Base-by-base conservation (phyloP, 2,329 filamentous ascomycete species). In the Orbilia blumenaviensis region DNA sequence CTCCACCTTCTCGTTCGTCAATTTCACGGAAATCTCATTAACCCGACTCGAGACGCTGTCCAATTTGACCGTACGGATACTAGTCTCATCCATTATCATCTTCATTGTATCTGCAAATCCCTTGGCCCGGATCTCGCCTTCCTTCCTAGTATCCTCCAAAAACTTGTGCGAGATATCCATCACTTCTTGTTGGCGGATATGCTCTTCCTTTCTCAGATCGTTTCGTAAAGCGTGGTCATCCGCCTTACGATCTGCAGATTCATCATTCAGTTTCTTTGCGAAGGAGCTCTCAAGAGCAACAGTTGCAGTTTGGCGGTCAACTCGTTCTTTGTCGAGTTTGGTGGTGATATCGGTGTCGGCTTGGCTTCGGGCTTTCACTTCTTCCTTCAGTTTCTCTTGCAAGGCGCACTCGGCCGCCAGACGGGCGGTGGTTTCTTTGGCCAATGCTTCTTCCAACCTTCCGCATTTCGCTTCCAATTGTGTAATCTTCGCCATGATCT, bases 1-100 rank as follows among this genome's bases (percentile, higher is more conserved):
- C 29, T 56, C 52, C 9, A 56, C 32, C 52, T 38, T 56, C 52
- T 56, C 52, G 9, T 56, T 56, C 52, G 52, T 56, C 32, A 56
- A 56, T 5, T 56, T 56, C 7, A 56, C 32, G 16, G 52, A 56
- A 56, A 56, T 56, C 32, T 56, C 52, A 56, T 56, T 56, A 36
- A 56, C 52, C 29, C 52, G 52, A n/a, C 32, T 25, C 16, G 52
- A 56, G n/a, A 56, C 52, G 29, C 52, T 56, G 16, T 56, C 52
- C 52, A 56, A 6, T 32, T 56, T 56, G 18, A 56, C 52, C 16
- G 52, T 56, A 7, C 52, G n/a, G 8, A 56, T 16, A 9, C 52
- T 56, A 7, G 32, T 56, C 52, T 56, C 52, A 27, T 56, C 52
- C 52, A 56, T 56, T 36, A 56, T 56, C 52, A 56, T 56, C 18